Conservation (phyloP, 2,329 filamentous ascomycete genomes). For the Akanthomyces uredinophilus region DNA sequence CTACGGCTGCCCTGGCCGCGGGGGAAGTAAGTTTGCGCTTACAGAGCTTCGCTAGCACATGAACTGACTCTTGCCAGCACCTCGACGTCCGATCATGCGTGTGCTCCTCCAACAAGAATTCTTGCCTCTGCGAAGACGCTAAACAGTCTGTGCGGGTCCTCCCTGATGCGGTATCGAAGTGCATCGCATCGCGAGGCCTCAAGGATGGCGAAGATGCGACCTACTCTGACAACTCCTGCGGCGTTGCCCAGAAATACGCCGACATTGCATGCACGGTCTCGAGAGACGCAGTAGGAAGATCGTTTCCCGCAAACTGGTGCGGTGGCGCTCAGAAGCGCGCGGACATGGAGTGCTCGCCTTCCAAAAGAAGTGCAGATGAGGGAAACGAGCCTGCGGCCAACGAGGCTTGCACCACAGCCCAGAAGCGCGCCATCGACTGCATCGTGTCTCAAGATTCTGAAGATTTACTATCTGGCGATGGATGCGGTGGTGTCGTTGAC, state of each 20-base stretch:
- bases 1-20: neutral
- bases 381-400: neutral
- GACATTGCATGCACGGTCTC: neutral
- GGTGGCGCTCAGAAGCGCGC: neutral
- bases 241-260: neutral
- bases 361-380: neutral
- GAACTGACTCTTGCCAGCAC: neutral
- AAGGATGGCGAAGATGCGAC: neutral
- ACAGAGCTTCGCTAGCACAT: no score
- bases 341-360: neutral
- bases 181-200: neutral
- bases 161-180: neutral
- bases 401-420: neutral
- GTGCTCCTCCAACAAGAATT: neutral
- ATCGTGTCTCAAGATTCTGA: neutral
- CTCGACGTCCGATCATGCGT: neutral
- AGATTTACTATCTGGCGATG: neutral
- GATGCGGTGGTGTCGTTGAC: neutral
- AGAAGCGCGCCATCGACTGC: neutral
- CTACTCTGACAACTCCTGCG: neutral
- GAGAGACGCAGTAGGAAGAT: neutral
- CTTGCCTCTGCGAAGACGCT: neutral
- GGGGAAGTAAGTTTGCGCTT: neutral
- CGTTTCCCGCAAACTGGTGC: neutral
- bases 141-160: neutral